Evolutionary conservation across 2,329 filamentous ascomycete species (phyloP).

Genomic region (Aspergillus fijiensis): DNA sequence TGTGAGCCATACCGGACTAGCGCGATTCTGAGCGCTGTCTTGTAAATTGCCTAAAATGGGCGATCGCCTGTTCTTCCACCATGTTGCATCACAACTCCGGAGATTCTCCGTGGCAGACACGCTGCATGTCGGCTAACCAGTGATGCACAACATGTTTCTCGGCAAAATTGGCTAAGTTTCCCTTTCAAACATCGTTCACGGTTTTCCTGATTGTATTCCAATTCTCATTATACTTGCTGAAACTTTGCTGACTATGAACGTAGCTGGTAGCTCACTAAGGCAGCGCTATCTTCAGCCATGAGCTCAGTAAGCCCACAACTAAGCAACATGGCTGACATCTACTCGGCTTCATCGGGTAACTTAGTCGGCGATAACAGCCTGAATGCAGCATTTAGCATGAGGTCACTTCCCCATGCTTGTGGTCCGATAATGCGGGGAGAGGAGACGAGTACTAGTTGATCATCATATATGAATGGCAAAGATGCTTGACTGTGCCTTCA

Average conservation of each 20-base stretch:
- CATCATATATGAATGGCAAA: not conserved
- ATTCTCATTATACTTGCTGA: not conserved
- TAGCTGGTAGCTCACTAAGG: not conserved
- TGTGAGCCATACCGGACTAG: not conserved
- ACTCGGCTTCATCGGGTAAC: not conserved
- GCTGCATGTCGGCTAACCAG: not conserved
- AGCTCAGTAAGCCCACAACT: not conserved
- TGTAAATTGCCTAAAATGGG: not conserved
- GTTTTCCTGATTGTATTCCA: not conserved
- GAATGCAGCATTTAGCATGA: constrained; percentile 13
- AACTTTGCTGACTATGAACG: not conserved
- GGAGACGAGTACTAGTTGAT: not conserved
- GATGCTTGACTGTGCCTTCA: not conserved
- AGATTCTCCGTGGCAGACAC: constrained; percentile 5
- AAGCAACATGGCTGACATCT: not conserved
- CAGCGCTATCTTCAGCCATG: not conserved
- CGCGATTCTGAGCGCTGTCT: not conserved
- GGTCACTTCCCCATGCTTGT: not conserved
- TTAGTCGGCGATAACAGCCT: constrained; percentile 8
- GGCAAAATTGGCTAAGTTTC: not conserved
- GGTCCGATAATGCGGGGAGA: constrained; percentile 3
- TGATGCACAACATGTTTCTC: not conserved
- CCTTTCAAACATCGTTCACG: not conserved
- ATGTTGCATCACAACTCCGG: not conserved
- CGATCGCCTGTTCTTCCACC: not conserved